These are phyloP conservation scores for Blakeslea trispora DNA, from an alignment of 371 early-diverging fungal genomes.

Conservation along the genomic window DNA sequence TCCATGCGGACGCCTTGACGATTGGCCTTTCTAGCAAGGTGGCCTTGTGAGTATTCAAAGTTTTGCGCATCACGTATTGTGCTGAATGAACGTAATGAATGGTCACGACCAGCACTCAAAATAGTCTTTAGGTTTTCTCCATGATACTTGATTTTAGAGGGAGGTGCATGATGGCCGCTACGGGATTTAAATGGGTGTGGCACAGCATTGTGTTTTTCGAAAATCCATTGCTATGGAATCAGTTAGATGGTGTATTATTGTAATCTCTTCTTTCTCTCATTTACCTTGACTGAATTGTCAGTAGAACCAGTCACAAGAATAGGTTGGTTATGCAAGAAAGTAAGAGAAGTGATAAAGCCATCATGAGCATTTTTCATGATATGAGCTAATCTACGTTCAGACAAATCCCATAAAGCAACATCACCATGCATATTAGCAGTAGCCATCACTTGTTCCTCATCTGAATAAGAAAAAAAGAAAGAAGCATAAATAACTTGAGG, in stretches of 20 bases:
- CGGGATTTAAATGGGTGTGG: constrained; percentile 82
- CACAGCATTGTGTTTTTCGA: constrained; percentile 80
- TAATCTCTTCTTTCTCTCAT: background rate
- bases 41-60: constrained; percentile 82
- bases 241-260: background rate
- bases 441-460: constrained; percentile 86
- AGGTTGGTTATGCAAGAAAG: constrained; percentile 84
- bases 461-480: constrained; percentile 29
- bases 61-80: constrained; percentile 83
- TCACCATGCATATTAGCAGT: constrained; percentile 86
- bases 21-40: constrained; percentile 67
- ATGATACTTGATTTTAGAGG: constrained; percentile 77
- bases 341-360: constrained; percentile 69
- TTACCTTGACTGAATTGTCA: constrained; percentile 90
- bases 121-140: constrained; percentile 70
- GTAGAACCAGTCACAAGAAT: constrained; percentile 84
- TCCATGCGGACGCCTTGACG: constrained; percentile 55
- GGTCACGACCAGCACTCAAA: constrained; percentile 84
- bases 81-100: constrained; percentile 78
- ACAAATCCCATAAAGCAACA: constrained; percentile 92
- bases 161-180: constrained; percentile 87
- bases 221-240: constrained; percentile 81
- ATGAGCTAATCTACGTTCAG: constrained; percentile 71
- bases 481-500: no score
- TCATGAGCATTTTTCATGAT: constrained; percentile 84